Base-by-base conservation (phyloP, 2,329 filamentous ascomycete genomes). In the Paecilomyces sp. region DNA sequence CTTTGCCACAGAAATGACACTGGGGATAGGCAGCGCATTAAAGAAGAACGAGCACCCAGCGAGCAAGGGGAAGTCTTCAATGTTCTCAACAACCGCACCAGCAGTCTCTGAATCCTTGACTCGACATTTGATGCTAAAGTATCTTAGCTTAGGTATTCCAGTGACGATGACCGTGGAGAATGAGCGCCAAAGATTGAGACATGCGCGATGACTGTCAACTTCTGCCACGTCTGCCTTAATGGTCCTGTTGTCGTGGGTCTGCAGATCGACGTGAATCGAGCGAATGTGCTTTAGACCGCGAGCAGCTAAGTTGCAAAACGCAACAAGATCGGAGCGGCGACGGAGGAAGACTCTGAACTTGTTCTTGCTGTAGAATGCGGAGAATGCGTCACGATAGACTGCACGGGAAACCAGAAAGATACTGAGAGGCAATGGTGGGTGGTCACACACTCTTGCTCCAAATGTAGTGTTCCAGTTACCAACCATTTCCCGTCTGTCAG, bases 91-190 rank as follows among this genome's bases (percentile, higher is more conserved):
- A 12, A 69, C 41, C 8, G 50, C 60, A 22, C 33, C 15, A 9
- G 65, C 67, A n/a, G 61, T 62, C 41, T 65, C 62, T 5, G 60
- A 25, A 36, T 63, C 63, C 24, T 59, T 63, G n/a, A 68, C 62
- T 24, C 59, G 62, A 58, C 66, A 68, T 31, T 66, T 65, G n/a
- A 70, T 52, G 30, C 63, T 67, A 54, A 70, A 69, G 12, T 55
- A 41, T 11, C 25, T 62, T 7, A 70, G 60, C 7, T 54, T 56
- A n/a, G 58, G 63, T 58, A 70, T 66, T 8, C 54, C 41, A 2
- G 60, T 22, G 1, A 25, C 25, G 22, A 62, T 57, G 8, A 59
- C 53, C 1, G 56, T 33, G 54, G 66, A 70, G 56, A 70, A 70
- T 1, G 36, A 30, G n/a, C 28, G 41, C 67, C 66, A 69, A 9